Evolutionary conservation across 106 monocot genomes (phyloP).

Genomic region (Xerophyta viscosa): DNA sequence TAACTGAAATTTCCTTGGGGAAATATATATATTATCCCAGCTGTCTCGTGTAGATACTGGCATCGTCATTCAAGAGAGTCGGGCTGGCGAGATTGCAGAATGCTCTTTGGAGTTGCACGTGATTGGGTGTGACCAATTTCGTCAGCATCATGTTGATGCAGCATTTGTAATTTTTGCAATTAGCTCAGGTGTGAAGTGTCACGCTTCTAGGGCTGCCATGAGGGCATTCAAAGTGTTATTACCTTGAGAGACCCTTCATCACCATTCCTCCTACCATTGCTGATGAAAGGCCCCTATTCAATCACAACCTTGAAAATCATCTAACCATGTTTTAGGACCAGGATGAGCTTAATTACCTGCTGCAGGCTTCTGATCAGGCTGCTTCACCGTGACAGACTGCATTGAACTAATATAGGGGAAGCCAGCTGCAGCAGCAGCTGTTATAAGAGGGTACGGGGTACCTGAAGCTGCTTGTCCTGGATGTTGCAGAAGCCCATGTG

Average conservation of each 20-base stretch:
- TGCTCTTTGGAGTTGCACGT: no score
- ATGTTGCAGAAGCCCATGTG: constrained; percentile 14
- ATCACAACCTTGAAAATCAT: neutral
- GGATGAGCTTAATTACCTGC: constrained; percentile 18
- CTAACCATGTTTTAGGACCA: neutral
- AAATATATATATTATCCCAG: no score
- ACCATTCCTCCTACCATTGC: neutral
- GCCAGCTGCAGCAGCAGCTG: constrained; percentile 4
- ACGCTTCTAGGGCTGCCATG: constrained; percentile 52
- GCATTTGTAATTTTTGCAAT: no score
- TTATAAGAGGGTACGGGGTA: constrained; percentile 8
- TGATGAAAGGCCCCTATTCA: neutral
- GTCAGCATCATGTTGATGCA: no score
- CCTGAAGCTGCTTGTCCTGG: neutral
- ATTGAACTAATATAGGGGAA: constrained; percentile 39
- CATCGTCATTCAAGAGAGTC: no score
- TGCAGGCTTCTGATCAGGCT: constrained; percentile 41
- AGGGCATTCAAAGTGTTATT: constrained; percentile 34
- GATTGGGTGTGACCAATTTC: no score
- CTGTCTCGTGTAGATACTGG: no score
- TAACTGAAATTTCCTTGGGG: no score
- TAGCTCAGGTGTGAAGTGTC: no score
- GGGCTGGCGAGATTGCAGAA: no score
- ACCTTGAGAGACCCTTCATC: constrained; percentile 21
- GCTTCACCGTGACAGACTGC: constrained; percentile 39